Evolutionary conservation across 2,329 filamentous ascomycete species (phyloP).

Genomic region (Byssothecium circinans): DNA sequence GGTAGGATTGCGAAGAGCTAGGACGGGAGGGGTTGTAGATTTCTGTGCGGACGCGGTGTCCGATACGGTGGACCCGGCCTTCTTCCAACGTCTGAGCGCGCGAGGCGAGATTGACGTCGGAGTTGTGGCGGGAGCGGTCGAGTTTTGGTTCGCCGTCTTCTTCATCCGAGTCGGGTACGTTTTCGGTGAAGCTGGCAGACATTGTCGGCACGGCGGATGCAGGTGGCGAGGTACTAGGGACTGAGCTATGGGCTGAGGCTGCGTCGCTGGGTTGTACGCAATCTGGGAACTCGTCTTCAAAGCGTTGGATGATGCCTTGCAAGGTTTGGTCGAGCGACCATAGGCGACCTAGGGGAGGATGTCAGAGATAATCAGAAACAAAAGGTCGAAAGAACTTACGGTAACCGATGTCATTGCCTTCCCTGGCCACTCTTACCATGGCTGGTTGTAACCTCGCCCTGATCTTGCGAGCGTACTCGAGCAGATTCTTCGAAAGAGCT

Average conservation of each 20-base stretch:
- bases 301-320: conserved; percentile 87
- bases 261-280: conserved; percentile 52
- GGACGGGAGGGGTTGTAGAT: conserved; percentile 51
- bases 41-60: conserved; percentile 66
- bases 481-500: conserved; percentile 88
- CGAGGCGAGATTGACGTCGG: conserved; percentile 68
- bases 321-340: conserved; percentile 87
- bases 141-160: conserved; percentile 46
- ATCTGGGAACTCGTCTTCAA: conserved; percentile 95
- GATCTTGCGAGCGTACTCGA: conserved; percentile 88
- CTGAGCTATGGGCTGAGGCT: conserved; percentile 34
- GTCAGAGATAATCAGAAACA: conserved; percentile 19
- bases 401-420: conserved; percentile 74
- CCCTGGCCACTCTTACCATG: conserved; percentile 71
- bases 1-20: conserved; percentile 21
- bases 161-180: conserved; percentile 40
- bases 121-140: conserved; percentile 61
- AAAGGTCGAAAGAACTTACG: conserved; percentile 57
- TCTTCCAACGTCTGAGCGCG: conserved; percentile 68
- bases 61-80: conserved; percentile 69
- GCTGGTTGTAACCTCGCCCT: conserved; percentile 80
- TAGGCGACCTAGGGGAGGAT: conserved; percentile 61
- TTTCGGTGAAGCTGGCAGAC: conserved; percentile 32
- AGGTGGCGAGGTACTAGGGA: conserved; percentile 34
- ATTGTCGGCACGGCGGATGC: conserved; percentile 33